Percentiles rank a stretch among this genome's conserved stretches.
Conservation (phyloP, 306 rosid species). For the Herpetospermum pedunculosum region DNA sequence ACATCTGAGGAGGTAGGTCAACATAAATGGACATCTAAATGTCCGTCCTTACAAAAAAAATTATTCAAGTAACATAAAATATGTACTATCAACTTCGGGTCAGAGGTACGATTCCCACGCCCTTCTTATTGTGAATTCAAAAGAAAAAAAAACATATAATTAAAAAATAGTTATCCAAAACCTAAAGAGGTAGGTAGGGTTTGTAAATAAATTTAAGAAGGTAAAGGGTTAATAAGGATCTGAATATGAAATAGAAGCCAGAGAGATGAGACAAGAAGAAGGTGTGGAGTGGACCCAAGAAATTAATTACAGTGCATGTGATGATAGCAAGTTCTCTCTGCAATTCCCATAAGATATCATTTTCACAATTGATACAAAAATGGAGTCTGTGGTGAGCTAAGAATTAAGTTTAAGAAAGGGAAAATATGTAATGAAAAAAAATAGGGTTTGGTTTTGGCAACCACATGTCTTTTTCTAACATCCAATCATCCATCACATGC, state of each 20-base stretch:
- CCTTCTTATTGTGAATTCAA: too few species aligned
- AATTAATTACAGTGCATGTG: not conserved
- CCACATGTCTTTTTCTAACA: not conserved
- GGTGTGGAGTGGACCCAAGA: not conserved
- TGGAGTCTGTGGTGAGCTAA: not conserved
- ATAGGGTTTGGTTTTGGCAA: not conserved
- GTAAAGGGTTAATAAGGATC: not conserved
- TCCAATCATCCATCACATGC: not conserved
- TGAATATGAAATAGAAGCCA: not conserved
- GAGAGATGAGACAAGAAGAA: slow-evolving; percentile 1
- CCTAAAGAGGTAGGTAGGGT: too few species aligned
- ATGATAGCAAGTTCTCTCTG: not conserved
- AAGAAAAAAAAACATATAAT: too few species aligned
- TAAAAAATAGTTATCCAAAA: too few species aligned
- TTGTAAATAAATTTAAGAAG: not conserved
- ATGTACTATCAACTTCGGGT: too few species aligned
- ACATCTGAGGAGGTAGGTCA: too few species aligned
- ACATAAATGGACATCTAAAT: too few species aligned
- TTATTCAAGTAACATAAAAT: too few species aligned
- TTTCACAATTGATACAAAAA: not conserved
- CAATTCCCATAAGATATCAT: not conserved
- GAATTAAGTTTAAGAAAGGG: not conserved
- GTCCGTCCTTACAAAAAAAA: too few species aligned
- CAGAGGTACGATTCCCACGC: too few species aligned
- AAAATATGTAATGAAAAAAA: not conserved